Base-by-base conservation (phyloP, 2,329 filamentous ascomycete genomes). In the Fusarium avenaceum region DNA sequence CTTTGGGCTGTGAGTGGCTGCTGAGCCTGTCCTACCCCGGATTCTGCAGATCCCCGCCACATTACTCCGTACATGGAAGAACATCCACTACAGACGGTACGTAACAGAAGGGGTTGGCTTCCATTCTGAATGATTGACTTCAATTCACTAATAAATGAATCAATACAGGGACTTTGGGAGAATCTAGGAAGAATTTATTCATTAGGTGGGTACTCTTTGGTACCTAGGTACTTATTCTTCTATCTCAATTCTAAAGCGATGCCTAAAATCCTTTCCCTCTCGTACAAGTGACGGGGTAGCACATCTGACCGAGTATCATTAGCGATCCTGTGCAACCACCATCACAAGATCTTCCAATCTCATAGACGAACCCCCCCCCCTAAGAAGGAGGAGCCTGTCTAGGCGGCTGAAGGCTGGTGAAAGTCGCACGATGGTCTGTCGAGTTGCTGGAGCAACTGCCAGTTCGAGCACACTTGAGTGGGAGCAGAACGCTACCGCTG, bases 371-470 rank as follows among this genome's bases (percentile, higher is more conserved):
- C 8, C 20, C 10, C 28, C 20, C 13, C 19, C 30, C 19, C n/a
- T 47, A 70, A 7, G 56, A 52, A 22, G 60, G 55, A 38, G 67
- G 67, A 15, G 59, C 43, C 20, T 54, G 45, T n/a, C 49, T 67
- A 28, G 73, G 69, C 6, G 77, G 77, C 50, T 74, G 69, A 32
- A 79, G 54, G 50, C 76, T 78, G 48, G 71, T 73, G 67, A 78
- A 79, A 20, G 63, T 60, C 5, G 72, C 63, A 39, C 54, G 67
- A 40, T 77, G 68, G 35, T 75, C 70, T n/a, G 75, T 77, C 56
- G 75, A 74, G 57, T 77, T 77, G 51, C 72, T 68, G 22, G 54
- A 51, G 67, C 75, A 77, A 17, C 67, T 68, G 20, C 65, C 58
- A 14, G 67, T 45, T 35, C 63, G 60, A 13, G 57, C 65, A 61